Conservation (phyloP, 2,329 filamentous ascomycete genomes). For the Cordyceps cateniannulata region DNA sequence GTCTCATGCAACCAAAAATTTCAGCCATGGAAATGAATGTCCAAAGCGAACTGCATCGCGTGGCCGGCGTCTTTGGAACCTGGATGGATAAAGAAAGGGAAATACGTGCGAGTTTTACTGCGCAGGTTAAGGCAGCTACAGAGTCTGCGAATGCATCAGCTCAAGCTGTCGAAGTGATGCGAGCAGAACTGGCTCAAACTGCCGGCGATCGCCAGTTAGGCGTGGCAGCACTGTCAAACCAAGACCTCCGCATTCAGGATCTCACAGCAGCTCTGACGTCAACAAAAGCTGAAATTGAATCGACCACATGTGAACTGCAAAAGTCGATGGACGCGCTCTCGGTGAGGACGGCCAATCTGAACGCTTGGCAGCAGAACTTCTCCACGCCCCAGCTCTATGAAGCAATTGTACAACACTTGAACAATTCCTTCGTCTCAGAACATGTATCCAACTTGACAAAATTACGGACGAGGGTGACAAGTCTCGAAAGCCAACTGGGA, state of each 20-base stretch:
- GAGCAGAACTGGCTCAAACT: not conserved
- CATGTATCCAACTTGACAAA: not conserved
- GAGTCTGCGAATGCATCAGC: not conserved
- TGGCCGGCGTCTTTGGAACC: not conserved
- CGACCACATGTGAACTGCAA: constrained; percentile 20
- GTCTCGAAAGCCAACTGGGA: not conserved
- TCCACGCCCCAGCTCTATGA: constrained; percentile 35
- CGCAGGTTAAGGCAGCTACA: constrained; percentile 9
- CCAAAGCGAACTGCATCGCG: not conserved
- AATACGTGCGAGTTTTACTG: constrained; percentile 12
- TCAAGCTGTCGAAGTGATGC: not conserved
- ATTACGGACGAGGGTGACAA: not conserved
- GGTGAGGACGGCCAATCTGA: constrained; percentile 25
- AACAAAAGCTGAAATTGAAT: not conserved
- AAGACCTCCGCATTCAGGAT: not conserved
- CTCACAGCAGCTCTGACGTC: not conserved
- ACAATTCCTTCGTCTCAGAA: constrained; percentile 9
- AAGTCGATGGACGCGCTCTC: constrained; percentile 25
- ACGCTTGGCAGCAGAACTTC: constrained; percentile 44
- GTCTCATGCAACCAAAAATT: not conserved
- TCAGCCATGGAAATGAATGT: not conserved
- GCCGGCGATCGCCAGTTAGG: not conserved
- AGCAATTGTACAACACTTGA: constrained; percentile 33
- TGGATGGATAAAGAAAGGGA: constrained; percentile 19
- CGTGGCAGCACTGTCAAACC: not conserved